Percentiles rank a stretch among this genome's conserved stretches.
phyloP scores from a whole-genome alignment of 257 asterid species.

The Nicotiana knightiana region DNA sequence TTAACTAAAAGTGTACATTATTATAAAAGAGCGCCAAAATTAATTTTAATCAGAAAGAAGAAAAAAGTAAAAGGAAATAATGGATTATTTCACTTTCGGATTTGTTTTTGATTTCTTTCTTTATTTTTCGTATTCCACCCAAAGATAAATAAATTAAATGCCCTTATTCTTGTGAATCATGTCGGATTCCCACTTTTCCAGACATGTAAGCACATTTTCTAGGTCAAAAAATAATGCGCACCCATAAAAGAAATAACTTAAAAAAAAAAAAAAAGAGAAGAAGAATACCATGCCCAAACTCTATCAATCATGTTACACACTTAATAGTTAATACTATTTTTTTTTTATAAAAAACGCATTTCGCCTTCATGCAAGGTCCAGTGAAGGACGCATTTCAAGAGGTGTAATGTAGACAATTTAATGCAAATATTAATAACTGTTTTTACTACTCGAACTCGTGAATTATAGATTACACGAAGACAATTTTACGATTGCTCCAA shows the following conservation, averaged over 20 bases:
- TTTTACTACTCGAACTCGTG: too few relatives aligned
- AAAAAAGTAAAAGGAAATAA: background rate
- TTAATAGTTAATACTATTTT: background rate
- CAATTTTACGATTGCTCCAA: too few relatives aligned
- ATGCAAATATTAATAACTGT: too few relatives aligned
- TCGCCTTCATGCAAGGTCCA: accelerated
- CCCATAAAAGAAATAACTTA: background rate
- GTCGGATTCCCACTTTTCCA: background rate
- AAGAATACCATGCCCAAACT: background rate
- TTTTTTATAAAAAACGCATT: accelerated
- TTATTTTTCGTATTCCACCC: background rate
- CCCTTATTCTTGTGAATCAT: background rate
- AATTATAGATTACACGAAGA: accelerated
- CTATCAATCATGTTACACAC: background rate
- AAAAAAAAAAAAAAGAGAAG: too few relatives aligned
- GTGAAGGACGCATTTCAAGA: accelerated
- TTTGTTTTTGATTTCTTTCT: background rate
- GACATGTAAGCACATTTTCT: background rate
- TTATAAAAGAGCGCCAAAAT: background rate
- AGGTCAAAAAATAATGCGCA: constrained; percentile 3
- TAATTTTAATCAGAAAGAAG: background rate
- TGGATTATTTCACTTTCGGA: background rate
- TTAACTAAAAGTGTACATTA: too few relatives aligned
- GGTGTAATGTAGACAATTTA: accelerated
- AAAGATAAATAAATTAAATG: background rate